Evolutionary conservation across 1,284 basidiomycete genomes (phyloP).

Genomic region (Heterobasidion occidentale): DNA sequence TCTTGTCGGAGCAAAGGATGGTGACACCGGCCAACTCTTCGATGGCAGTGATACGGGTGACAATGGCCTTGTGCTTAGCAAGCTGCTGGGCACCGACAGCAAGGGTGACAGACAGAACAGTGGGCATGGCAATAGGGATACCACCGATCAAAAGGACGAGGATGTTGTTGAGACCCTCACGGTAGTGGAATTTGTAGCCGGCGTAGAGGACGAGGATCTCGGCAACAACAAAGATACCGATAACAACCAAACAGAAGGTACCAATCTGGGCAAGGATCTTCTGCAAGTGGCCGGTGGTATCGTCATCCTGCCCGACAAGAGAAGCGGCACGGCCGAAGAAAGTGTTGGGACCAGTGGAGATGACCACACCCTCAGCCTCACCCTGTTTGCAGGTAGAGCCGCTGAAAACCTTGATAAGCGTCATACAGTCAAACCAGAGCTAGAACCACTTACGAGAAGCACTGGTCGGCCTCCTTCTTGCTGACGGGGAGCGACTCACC

Average conservation of each 20-base stretch:
- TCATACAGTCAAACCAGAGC: not conserved
- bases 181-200: constrained; percentile 83
- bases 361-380: constrained; percentile 95
- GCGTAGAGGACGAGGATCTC: constrained; percentile 89
- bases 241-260: constrained; percentile 90
- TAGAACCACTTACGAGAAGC: constrained; percentile 73
- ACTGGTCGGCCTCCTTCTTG: constrained; percentile 92
- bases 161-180: constrained; percentile 93
- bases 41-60: constrained; percentile 97
- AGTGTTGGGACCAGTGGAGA: constrained; percentile 92
- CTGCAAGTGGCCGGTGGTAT: constrained; percentile 95
- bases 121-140: constrained; percentile 98
- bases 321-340: constrained; percentile 96
- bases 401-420: constrained; percentile 28
- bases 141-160: constrained; percentile 96
- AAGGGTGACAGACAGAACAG: constrained; percentile 92
- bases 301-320: constrained; percentile 92
- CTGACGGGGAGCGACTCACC: constrained; percentile 90
- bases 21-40: constrained; percentile 96
- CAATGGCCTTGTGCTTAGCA: constrained; percentile 97
- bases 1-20: constrained; percentile 97
- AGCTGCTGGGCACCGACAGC: constrained; percentile 97
- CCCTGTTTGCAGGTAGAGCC: constrained; percentile 97
- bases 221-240: constrained; percentile 87
- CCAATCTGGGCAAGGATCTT: constrained; percentile 96